Evolutionary conservation across 306 rosid genomes (phyloP).

Genomic region (Purshia tridentata): DNA sequence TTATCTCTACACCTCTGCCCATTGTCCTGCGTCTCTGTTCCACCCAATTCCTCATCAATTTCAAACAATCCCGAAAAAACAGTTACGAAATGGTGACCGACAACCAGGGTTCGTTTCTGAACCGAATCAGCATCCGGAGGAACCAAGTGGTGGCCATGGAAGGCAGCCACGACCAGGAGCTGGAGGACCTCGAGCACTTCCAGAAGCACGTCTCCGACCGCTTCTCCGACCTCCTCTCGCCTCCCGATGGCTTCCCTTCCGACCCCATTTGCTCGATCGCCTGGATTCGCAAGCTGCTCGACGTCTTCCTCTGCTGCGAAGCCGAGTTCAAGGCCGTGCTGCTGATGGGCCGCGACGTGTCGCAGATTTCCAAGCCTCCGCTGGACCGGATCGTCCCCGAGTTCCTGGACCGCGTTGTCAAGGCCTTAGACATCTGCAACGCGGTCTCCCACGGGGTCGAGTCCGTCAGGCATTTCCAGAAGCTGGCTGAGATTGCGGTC

Average conservation of each 20-base stretch:
- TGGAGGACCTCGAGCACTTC: conserved; percentile 81
- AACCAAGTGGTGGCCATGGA: conserved; percentile 93
- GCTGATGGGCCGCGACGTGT: conserved; percentile 68
- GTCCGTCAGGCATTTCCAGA: conserved; percentile 60
- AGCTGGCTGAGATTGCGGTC: conserved; percentile 75
- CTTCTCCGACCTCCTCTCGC: conserved; percentile 52
- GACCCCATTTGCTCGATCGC: conserved; percentile 60
- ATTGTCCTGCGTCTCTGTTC: neutral
- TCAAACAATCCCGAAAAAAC: neutral
- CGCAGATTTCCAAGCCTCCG: conserved; percentile 67
- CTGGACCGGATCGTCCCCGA: conserved; percentile 79
- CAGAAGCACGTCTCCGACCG: conserved; percentile 72
- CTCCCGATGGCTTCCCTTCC: conserved; percentile 42
- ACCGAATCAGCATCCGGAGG: conserved; percentile 83
- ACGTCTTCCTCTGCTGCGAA: conserved; percentile 82
- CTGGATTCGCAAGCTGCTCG: conserved; percentile 74
- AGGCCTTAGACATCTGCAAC: conserved; percentile 80
- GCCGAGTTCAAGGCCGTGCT: conserved; percentile 86
- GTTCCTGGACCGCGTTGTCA: conserved; percentile 68
- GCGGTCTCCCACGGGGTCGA: conserved; percentile 76
- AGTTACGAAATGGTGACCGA: conserved; percentile 45
- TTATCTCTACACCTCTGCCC: neutral
- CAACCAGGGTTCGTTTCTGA: conserved; percentile 76
- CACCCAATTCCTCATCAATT: neutral
- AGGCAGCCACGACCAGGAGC: conserved; percentile 65